Evolutionary conservation across 1,284 basidiomycete species (phyloP).

Genomic region (Bondarzewia mesenterica): DNA sequence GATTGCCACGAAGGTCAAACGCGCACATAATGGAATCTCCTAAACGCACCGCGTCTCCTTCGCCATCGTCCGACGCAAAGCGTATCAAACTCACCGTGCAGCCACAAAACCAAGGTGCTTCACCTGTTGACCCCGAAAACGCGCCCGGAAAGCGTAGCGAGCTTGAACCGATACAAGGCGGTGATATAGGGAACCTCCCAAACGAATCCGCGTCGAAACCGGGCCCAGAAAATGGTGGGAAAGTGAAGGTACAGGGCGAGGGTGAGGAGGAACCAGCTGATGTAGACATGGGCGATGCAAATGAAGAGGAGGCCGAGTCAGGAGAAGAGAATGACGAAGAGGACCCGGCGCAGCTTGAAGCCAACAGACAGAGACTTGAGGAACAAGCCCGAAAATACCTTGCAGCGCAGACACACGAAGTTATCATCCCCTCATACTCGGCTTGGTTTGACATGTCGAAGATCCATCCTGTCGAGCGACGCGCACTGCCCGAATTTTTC

Average conservation of each 20-base stretch:
- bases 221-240: constrained; percentile 41
- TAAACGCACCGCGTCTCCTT: constrained; percentile 64
- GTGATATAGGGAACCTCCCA: constrained; percentile 66
- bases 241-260: constrained; percentile 53
- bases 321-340: constrained; percentile 71
- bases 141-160: constrained; percentile 70
- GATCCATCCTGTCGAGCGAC: constrained; percentile 88
- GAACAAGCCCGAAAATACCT: constrained; percentile 91
- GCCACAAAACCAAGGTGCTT: constrained; percentile 53
- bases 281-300: constrained; percentile 68
- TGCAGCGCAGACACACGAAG: constrained; percentile 93
- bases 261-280: constrained; percentile 57
- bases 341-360: constrained; percentile 74
- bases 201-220: constrained; percentile 31
- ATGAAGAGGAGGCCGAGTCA: constrained; percentile 61
- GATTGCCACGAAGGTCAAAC: too few species aligned
- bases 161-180: constrained; percentile 62
- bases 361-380: constrained; percentile 69
- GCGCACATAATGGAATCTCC: constrained; percentile 65
- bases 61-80: constrained; percentile 51
- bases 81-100: constrained; percentile 57
- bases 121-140: constrained; percentile 66
- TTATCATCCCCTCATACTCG: constrained; percentile 95
- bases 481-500: constrained; percentile 97
- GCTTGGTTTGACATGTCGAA: constrained; percentile 97